Evolutionary conservation across 208 protist species (phyloP).

Genomic region (Angomonas deanei): DNA sequence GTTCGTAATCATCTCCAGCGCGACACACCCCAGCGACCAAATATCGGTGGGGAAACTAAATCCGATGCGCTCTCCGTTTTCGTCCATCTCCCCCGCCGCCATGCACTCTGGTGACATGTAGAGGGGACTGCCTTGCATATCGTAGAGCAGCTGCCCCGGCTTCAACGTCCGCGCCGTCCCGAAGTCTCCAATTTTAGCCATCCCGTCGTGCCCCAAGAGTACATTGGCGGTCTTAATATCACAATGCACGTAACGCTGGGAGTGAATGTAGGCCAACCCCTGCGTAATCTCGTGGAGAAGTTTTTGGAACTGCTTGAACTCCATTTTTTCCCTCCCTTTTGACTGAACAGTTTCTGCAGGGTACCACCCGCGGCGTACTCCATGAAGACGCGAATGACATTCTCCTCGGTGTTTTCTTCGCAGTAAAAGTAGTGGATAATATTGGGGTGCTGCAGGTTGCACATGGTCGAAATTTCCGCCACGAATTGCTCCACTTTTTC

Average conservation of each 20-base stretch:
- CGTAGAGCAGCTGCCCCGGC: constrained; percentile 59
- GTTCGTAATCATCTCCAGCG: constrained; percentile 84
- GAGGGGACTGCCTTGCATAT: constrained; percentile 82
- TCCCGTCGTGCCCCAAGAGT: constrained; percentile 69
- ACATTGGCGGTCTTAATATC: constrained; percentile 93
- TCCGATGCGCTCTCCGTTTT: constrained; percentile 59
- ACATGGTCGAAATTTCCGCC: constrained; percentile 86
- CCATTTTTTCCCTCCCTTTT: constrained; percentile 44
- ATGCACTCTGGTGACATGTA: constrained; percentile 91
- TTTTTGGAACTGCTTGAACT: constrained; percentile 56
- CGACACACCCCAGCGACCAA: constrained; percentile 85
- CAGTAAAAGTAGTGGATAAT: constrained; percentile 94
- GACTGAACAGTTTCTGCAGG: constrained; percentile 53
- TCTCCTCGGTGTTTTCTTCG: constrained; percentile 58
- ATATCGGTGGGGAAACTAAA: constrained; percentile 84
- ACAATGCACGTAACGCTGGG: constrained; percentile 84
- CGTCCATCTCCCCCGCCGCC: constrained; percentile 65
- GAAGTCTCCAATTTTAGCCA: constrained; percentile 91
- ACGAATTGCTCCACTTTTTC: constrained; percentile 72
- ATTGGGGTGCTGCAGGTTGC: constrained; percentile 88
- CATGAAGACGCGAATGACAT: constrained; percentile 86
- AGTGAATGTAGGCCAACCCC: constrained; percentile 91
- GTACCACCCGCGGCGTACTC: constrained; percentile 84
- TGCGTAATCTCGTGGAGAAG: constrained; percentile 69
- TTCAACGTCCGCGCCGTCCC: constrained; percentile 71